These are phyloP conservation scores for Trichoderma sp. DNA, from an alignment of 2,329 filamentous ascomycete genomes.

Conservation along the genomic window DNA sequence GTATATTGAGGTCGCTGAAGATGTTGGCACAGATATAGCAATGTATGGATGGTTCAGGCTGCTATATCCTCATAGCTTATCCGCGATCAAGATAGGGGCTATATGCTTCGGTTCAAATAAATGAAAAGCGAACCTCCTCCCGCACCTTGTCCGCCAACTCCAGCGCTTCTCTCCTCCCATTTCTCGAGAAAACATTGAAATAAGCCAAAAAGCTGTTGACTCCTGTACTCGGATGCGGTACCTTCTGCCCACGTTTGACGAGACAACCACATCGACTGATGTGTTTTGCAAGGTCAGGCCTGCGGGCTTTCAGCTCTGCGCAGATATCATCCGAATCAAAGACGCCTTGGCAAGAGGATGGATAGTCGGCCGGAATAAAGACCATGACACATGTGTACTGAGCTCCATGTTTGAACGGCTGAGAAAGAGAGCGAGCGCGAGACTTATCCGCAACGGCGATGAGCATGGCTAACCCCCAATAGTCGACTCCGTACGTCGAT, in stretches of 20 bases:
- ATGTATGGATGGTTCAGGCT: no score
- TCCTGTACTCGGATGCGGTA: neutral
- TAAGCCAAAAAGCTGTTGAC: neutral
- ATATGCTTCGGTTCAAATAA: neutral
- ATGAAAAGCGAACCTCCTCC: neutral
- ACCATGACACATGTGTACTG: slow-evolving; percentile 21
- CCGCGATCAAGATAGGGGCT: neutral
- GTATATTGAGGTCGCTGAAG: no score
- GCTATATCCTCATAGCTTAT: no score
- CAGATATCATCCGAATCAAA: neutral
- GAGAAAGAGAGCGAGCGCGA: slow-evolving; percentile 19
- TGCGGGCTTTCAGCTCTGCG: neutral
- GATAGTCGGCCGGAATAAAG: slow-evolving; percentile 17
- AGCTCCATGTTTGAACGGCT: slow-evolving; percentile 24
- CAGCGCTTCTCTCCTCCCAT: neutral
- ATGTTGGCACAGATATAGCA: no score
- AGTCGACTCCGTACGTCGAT: slow-evolving; percentile 26
- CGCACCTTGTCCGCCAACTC: neutral
- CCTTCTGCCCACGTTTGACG: neutral
- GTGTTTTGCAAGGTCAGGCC: neutral
- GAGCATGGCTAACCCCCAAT: slow-evolving; percentile 21
- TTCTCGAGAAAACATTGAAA: neutral
- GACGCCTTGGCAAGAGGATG: neutral
- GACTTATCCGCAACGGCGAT: slow-evolving; percentile 15
- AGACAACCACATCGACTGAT: neutral